Base-by-base conservation (phyloP, 2,329 filamentous ascomycete genomes). In the Claviceps capensis region DNA sequence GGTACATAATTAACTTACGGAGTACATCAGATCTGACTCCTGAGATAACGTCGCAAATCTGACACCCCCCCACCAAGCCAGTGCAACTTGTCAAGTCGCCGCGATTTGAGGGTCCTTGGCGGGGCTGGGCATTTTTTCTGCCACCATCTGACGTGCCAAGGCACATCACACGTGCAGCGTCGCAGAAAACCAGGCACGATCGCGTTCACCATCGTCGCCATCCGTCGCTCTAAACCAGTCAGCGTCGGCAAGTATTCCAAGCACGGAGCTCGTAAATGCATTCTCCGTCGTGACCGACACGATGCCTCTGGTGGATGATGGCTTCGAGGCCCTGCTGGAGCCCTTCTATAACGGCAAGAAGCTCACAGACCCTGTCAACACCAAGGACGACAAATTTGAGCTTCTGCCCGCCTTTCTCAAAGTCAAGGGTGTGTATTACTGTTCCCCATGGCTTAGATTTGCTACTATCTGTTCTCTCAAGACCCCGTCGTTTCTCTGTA, bases 331-430 rank as follows among this genome's bases (percentile, higher is more conserved):
- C 63, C 76, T 83, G 47, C 65, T 83, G 54, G 78, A 82, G 72
- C 80, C 80, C 34, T 82, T 83, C 61, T 83, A 83, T 66, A 82
- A 83, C 60, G 80, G 79, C 63, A 83, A 83, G 69, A 80, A 78
- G 65, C 71, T 83, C 53, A 83, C 79, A 1, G 80, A 83, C 60
- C 77, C 79, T 43, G 80, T 83, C 58, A 81, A 75, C 30, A 81
- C 75, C 51, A 77, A 75, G 59, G 77, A 86, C 62, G 93, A 98
- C 72, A 98, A 98, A 75, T 96, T 91, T 81, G 95, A 97, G 66
- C 76, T 98, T 43, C 72, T 98, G 30, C 94, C 93, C 0, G 93
- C 93, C n/a, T 98, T 98, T 67, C 73, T 98, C 54, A 96, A 96
- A 69, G 90, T 96, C 62, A 98, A 98, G 70, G 90, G 79, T 77